Evolutionary conservation across 108 stramenopile genomes (phyloP).

Genomic region (Chaetoceros tenuissimus): DNA sequence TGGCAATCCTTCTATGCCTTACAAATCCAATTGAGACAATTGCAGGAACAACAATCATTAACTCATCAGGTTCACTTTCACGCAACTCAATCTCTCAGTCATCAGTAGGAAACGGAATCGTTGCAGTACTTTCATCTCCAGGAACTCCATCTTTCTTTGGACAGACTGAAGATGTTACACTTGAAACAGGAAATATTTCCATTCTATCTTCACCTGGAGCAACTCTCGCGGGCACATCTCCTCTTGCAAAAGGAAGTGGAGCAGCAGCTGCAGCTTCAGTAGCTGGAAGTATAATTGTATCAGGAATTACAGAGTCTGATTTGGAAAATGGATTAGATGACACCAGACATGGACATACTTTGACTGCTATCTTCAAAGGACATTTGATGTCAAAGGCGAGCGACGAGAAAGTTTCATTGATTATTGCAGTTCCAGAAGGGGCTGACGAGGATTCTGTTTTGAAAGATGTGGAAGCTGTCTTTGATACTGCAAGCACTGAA

Average conservation of each 20-base stretch:
- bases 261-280: conserved; percentile 44
- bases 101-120: conserved; percentile 30
- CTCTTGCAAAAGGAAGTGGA: conserved; percentile 31
- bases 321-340: conserved; percentile 51
- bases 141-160: conserved; percentile 37
- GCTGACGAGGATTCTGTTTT: conserved; percentile 22
- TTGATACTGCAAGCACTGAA: conserved; percentile 52
- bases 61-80: conserved; percentile 36
- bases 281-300: conserved; percentile 46
- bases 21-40: neutral
- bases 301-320: conserved; percentile 70
- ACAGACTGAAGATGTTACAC: conserved; percentile 7
- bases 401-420: conserved; percentile 21
- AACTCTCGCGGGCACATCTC: conserved; percentile 31
- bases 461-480: conserved; percentile 39
- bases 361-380: conserved; percentile 63
- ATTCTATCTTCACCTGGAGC: conserved; percentile 42
- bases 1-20: neutral
- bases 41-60: conserved; percentile 31
- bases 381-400: conserved; percentile 12
- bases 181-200: conserved; percentile 16
- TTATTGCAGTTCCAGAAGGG: conserved; percentile 37
- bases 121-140: conserved; percentile 54
- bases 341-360: conserved; percentile 65
- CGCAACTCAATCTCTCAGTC: conserved; percentile 29